Conservation (phyloP, 139 green algal genomes). For the Coelastrella sp. region DNA sequence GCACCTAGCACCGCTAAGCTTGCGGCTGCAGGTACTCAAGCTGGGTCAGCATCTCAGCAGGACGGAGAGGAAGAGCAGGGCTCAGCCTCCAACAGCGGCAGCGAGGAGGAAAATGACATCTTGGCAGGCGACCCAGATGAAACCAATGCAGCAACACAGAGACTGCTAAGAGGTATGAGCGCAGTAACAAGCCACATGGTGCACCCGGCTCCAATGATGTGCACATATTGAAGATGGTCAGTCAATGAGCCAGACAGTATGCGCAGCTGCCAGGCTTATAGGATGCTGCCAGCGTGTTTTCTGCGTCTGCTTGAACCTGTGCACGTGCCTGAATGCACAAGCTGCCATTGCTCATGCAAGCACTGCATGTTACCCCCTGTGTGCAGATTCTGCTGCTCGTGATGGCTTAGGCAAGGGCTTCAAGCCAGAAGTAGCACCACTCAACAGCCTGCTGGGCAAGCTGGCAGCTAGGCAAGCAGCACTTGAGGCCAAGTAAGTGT, state of each 20-base stretch:
- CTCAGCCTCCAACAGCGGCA: background rate
- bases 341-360: background rate
- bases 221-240: too few relatives aligned
- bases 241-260: too few relatives aligned
- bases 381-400: conserved; percentile 30
- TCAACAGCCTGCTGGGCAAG: conserved; percentile 39
- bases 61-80: background rate
- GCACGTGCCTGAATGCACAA: background rate
- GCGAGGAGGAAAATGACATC: conserved; percentile 2
- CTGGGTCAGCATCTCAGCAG: background rate
- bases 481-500: conserved; percentile 30
- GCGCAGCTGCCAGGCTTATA: too few relatives aligned
- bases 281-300: too few relatives aligned
- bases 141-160: conserved; percentile 28
- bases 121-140: conserved; percentile 14
- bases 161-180: conserved; percentile 38
- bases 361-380: background rate
- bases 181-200: background rate
- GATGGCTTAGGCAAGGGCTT: conserved; percentile 40
- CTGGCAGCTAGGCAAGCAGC: conserved; percentile 37
- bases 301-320: too few relatives aligned
- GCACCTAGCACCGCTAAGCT: too few relatives aligned
- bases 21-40: background rate
- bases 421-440: conserved; percentile 40
- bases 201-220: background rate